Percentiles rank a stretch among this genome's conserved stretches.
These are phyloP conservation scores for Aspergillus cejpii DNA, from an alignment of 2,329 filamentous ascomycete genomes.

Conservation along the genomic window DNA sequence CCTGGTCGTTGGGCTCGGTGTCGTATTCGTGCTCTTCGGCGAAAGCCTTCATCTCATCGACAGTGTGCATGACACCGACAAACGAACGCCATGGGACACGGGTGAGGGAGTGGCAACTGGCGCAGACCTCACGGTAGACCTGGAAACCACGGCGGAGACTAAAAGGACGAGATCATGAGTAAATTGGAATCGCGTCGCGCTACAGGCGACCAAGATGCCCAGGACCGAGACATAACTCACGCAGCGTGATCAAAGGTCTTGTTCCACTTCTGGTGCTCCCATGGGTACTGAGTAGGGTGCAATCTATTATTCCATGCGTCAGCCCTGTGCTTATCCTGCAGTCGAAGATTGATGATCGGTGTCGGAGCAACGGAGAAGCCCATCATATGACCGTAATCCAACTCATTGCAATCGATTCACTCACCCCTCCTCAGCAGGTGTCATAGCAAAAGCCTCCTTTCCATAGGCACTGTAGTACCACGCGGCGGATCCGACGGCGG, in stretches of 20 bases:
- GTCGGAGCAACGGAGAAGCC: conserved; percentile 16
- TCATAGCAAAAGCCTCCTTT: conserved; percentile 77
- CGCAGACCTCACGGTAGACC: conserved; percentile 97
- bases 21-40: conserved; percentile 99
- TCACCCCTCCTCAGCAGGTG: conserved; percentile 96
- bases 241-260: conserved; percentile 97
- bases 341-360: conserved; percentile 21
- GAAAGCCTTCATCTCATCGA: conserved; percentile 94
- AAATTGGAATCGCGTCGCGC: conserved; percentile 12
- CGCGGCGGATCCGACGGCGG: conserved; percentile 80
- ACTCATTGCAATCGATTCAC: conserved; percentile 38
- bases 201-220: conserved; percentile 5
- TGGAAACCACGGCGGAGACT: conserved; percentile 98
- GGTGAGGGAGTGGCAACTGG: conserved; percentile 91
- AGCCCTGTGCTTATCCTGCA: conserved; percentile 18
- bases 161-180: conserved; percentile 21
- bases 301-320: conserved; percentile 55
- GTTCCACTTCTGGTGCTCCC: conserved; percentile 84
- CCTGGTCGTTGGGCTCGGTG: conserved; percentile 93
- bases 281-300: conserved; percentile 85
- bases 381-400: conserved; percentile 11
- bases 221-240: conserved; percentile 53
- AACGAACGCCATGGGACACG: conserved; percentile 90
- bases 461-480: conserved; percentile 99
- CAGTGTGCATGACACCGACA: conserved; percentile 86